Evolutionary conservation across 2,329 filamentous ascomycete species (phyloP).

Genomic region (Cladosporium sp.): DNA sequence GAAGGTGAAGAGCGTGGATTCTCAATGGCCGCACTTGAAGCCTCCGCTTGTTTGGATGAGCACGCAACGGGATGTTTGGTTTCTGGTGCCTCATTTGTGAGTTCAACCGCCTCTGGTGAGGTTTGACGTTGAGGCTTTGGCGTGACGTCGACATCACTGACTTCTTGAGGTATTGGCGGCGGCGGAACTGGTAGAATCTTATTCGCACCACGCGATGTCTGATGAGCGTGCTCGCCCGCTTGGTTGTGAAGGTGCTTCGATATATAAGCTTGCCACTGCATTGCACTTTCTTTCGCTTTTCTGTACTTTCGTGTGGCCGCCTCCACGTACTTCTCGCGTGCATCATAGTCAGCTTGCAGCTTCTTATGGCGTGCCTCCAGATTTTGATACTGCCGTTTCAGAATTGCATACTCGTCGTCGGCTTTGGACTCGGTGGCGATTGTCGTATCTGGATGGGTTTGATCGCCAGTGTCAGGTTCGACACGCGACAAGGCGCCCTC

Average conservation of each 20-base stretch:
- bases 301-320: constrained; percentile 25
- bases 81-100: background rate
- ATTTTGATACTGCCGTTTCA: constrained; percentile 27
- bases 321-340: constrained; percentile 35
- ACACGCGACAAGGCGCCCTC: constrained; percentile 32
- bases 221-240: background rate
- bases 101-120: background rate
- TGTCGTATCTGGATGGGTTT: background rate
- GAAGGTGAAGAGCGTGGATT: background rate
- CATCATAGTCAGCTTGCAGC: constrained; percentile 26
- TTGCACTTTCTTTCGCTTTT: constrained; percentile 42
- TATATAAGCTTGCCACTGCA: constrained; percentile 32
- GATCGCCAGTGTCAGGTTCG: constrained; percentile 28
- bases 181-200: background rate
- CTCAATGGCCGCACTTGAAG: background rate
- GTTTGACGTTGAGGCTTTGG: background rate
- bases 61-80: background rate
- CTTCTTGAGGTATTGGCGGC: background rate
- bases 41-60: background rate
- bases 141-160: constrained; percentile 16
- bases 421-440: background rate
- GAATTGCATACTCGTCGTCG: constrained; percentile 12
- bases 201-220: background rate
- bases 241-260: constrained; percentile 7
- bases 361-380: constrained; percentile 35